A percentile compares a stretch with the other conserved stretches of the same genome.
These are phyloP conservation scores for Lepidium sativum DNA, from an alignment of 345 rosid species.

Conservation along the genomic window DNA sequence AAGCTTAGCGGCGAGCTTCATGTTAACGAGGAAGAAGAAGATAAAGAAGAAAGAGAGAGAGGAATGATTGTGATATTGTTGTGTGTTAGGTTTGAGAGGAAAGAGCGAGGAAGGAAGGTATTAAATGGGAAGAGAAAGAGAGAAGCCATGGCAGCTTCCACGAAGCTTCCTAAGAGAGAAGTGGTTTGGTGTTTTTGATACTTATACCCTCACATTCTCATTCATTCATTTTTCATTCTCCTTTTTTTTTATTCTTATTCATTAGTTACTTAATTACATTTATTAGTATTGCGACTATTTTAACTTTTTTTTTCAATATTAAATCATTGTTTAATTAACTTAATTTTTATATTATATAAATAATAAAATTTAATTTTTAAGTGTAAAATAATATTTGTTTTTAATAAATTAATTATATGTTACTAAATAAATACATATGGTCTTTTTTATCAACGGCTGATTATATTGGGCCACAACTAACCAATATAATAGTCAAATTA, in stretches of 20 bases:
- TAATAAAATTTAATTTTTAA: too few relatives aligned
- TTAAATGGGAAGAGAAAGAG: conserved; percentile 43
- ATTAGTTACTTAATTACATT: not conserved
- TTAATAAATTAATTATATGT: too few relatives aligned
- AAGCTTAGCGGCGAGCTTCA: conserved; percentile 39
- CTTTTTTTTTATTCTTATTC: not conserved
- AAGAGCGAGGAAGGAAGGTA: conserved; percentile 23
- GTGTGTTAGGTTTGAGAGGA: conserved; percentile 16
- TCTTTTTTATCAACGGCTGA: too few relatives aligned
- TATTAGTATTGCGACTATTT: not conserved
- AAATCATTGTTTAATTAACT: too few relatives aligned
- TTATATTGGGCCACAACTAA: too few relatives aligned
- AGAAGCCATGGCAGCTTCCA: conserved; percentile 62
- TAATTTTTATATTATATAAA: not conserved
- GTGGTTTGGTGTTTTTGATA: conserved; percentile 1
- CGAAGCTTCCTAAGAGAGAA: conserved; percentile 53
- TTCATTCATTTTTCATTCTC: not conserved
- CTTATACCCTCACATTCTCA: not conserved
- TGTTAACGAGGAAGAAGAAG: not conserved
- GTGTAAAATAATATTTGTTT: too few relatives aligned
- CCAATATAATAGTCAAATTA: too few relatives aligned
- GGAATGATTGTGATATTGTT: not conserved
- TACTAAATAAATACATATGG: too few relatives aligned
- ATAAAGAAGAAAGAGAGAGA: not conserved
- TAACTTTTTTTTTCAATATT: too few relatives aligned